A percentile compares a stretch with the other conserved stretches of the same genome.
Evolutionary conservation across 2,329 filamentous ascomycete genomes (phyloP).

Genomic region (Plectosphaerella sp.): DNA sequence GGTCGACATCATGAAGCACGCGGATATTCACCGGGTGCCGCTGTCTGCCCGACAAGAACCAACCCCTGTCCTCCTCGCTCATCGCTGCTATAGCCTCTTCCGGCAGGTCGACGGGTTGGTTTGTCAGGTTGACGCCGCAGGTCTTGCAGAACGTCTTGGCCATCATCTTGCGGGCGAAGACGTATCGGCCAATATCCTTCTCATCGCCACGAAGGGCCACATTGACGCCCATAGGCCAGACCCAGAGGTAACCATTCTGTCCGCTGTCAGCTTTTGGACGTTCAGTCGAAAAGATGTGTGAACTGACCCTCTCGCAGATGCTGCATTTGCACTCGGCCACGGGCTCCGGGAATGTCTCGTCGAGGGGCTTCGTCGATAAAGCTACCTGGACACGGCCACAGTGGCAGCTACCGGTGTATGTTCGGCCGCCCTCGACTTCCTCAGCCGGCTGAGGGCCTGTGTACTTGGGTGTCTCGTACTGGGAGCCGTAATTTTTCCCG

Average conservation of each 20-base stretch:
- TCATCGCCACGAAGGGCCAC: slow-evolving; percentile 32
- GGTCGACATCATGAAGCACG: slow-evolving; percentile 31
- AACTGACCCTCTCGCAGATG: slow-evolving; percentile 36
- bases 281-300: background rate
- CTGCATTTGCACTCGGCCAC: slow-evolving; percentile 47
- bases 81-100: slow-evolving; percentile 30
- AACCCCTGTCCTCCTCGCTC: slow-evolving; percentile 16
- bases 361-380: slow-evolving; percentile 35
- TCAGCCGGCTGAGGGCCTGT: slow-evolving; percentile 34
- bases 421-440: slow-evolving; percentile 28
- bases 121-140: slow-evolving; percentile 41
- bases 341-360: slow-evolving; percentile 25
- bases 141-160: slow-evolving; percentile 43
- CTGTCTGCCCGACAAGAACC: slow-evolving; percentile 9
- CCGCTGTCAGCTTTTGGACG: background rate
- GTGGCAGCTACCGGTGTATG: slow-evolving; percentile 48
- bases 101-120: slow-evolving; percentile 19
- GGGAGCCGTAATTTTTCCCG: slow-evolving; percentile 23
- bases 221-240: slow-evolving; percentile 34
- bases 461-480: slow-evolving; percentile 30
- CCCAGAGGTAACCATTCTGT: slow-evolving; percentile 39
- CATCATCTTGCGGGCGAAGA: slow-evolving; percentile 23
- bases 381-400: slow-evolving; percentile 44
- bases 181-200: slow-evolving; percentile 33
- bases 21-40: slow-evolving; percentile 32